These are phyloP conservation scores for Hortiboletus flavorubellus DNA, from an alignment of 768 basidiomycete genomes.

Conservation along the genomic window DNA sequence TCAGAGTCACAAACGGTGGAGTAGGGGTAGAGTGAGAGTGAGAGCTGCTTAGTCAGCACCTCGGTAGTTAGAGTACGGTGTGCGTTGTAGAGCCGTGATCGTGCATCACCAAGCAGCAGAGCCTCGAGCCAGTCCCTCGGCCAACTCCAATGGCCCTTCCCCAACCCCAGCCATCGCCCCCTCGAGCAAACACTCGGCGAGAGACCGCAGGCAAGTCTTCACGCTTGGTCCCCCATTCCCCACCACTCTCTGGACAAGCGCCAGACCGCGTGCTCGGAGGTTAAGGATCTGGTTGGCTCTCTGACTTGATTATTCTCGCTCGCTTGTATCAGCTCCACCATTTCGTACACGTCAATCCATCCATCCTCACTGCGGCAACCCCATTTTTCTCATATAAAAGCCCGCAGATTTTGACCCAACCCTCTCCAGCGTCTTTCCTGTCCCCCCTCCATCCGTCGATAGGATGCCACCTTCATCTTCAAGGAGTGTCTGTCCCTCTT, in stretches of 20 bases:
- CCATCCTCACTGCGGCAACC: neutral
- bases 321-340: slow-evolving; percentile 1
- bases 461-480: slow-evolving; percentile 8
- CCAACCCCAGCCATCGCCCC: slow-evolving; percentile 71
- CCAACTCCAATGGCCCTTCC: slow-evolving; percentile 44
- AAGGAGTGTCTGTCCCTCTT: slow-evolving; percentile 37
- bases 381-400: slow-evolving; percentile 31
- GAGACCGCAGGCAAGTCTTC: slow-evolving; percentile 48
- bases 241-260: slow-evolving; percentile 62
- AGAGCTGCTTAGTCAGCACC: too few relatives aligned
- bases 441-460: neutral
- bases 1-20: slow-evolving; percentile 66
- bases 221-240: slow-evolving; percentile 41
- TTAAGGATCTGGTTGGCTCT: slow-evolving; percentile 13
- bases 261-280: slow-evolving; percentile 63
- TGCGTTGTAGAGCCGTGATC: too few relatives aligned
- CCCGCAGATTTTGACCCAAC: neutral
- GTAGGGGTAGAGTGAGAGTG: too few relatives aligned
- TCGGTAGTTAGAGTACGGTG: too few relatives aligned
- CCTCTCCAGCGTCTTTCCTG: neutral
- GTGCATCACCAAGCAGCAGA: too few relatives aligned
- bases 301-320: slow-evolving; percentile 18
- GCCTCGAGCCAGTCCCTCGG: too few relatives aligned
- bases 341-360: neutral
- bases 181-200: slow-evolving; percentile 60